A percentile compares a stretch with the other conserved stretches of the same genome.
Evolutionary conservation across 2,329 filamentous ascomycete genomes (phyloP).

Genomic region (Scleromitrula shiraiana): DNA sequence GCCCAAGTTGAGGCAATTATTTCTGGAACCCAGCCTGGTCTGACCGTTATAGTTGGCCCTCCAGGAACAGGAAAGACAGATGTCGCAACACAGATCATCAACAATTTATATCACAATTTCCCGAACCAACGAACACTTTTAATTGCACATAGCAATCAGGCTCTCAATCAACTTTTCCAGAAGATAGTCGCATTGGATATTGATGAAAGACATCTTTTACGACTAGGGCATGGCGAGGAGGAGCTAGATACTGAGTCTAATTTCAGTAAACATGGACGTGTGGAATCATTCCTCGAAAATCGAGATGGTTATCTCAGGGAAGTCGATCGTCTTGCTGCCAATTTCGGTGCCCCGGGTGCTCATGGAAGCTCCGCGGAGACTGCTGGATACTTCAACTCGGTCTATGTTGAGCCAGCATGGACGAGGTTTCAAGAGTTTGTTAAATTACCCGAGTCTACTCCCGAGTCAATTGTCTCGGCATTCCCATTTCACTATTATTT

Average conservation of each 20-base stretch:
- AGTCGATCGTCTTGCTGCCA: slow-evolving; percentile 77
- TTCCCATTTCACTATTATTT: slow-evolving; percentile 93
- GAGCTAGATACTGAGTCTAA: slow-evolving; percentile 78
- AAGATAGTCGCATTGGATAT: slow-evolving; percentile 97
- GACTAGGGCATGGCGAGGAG: slow-evolving; percentile 91
- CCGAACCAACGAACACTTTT: slow-evolving; percentile 85
- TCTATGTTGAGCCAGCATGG: slow-evolving; percentile 87
- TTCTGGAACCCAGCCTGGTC: slow-evolving; percentile 86
- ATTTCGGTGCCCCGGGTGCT: slow-evolving; percentile 81
- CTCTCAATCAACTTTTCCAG: slow-evolving; percentile 92
- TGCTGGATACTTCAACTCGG: slow-evolving; percentile 89
- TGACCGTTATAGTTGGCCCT: slow-evolving; percentile 89
- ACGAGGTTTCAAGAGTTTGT: slow-evolving; percentile 67
- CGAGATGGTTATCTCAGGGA: slow-evolving; percentile 70
- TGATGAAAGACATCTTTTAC: slow-evolving; percentile 85
- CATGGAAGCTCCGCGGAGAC: slow-evolving; percentile 96
- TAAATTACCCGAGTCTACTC: slow-evolving; percentile 46
- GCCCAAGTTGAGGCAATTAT: slow-evolving; percentile 87
- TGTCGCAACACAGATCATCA: slow-evolving; percentile 96
- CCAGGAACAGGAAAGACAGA: slow-evolving; percentile 99
- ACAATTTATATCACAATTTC: slow-evolving; percentile 98
- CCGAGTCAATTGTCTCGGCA: slow-evolving; percentile 55
- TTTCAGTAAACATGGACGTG: slow-evolving; percentile 90
- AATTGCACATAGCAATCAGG: slow-evolving; percentile 95
- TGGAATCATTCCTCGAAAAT: slow-evolving; percentile 92